Base-by-base conservation (phyloP, 805 yeast species). In the Saccharomyces paradoxus region DNA sequence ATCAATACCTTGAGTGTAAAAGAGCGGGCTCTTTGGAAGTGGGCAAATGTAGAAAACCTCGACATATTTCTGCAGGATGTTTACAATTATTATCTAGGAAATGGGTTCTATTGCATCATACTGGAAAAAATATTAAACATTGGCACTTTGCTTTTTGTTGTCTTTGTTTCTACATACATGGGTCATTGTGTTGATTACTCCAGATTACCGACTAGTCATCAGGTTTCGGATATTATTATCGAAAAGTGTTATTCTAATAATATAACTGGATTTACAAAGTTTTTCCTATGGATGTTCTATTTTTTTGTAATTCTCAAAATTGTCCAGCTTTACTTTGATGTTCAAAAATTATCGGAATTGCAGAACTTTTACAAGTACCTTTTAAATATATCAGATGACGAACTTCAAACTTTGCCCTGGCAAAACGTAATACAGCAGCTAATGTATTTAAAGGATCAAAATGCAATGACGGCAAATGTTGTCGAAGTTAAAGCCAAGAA, bases 1-100 rank as follows among this genome's bases (percentile, higher is more conserved):
- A 51, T 77, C 7, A 78, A 79, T 7, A 73, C 77, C 1, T 64
- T 83, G 28, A 80, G 82, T 51, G 81, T 87, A 1, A 75, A 75
- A 56, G 97, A 91, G 65, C 74, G 89, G 50, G 96, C 98, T 0
- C 74, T 87, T 17, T 94, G 97, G 89, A 79, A 89, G 56, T 94
- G 99, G 98, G 96, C 98, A 1, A 94, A 94, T 64, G 89, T 94
- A 26, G 89, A 87, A 60, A 94, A 94, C 68, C 77, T 94, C 68
- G 99, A 94, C 71, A 79, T 82, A 49, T 94, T 92, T 63, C 74
- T 94, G 21, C 82, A 82, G 52, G 96, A 92, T 61, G 80, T 91
- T 10, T 94, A 94, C 70, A 77, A 78, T 51, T 94, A 90, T 66
- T 94, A 87, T 67, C 73, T 86, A 28, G 96, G 95, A 2, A 88